Evolutionary conservation across 2,329 filamentous ascomycete species (phyloP), one percentile per base, ranked within the genome.

Genomic region (Cryphonectria nitschkei): DNA sequence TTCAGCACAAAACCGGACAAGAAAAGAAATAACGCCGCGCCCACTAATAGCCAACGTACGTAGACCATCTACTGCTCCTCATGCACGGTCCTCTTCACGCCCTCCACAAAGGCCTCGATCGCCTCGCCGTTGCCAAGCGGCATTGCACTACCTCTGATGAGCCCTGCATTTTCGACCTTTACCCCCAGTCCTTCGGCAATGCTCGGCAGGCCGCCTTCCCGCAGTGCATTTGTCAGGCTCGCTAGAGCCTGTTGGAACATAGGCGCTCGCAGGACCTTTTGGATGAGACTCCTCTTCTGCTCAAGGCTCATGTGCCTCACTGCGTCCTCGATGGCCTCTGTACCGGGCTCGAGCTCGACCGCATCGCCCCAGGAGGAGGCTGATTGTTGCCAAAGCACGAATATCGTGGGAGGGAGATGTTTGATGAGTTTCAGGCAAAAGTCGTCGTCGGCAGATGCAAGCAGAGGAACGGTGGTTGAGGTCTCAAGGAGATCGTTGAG

Each of bases 51-150:
- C 41, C 39, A 65, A 13, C 4, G 26, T 4, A 32, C 26, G 11
- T 11, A 22, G 19, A 4, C 26, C 52, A 29, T 26, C 56, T 67
- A 77, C 75, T 80, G 76, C 76, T 86, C 81, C 70, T 92, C 87
- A 81, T 93, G 87, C 0, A 94, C 92, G 7, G 89, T 90, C 82
- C 89, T 91, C 86, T 92, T 96, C 64, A 98, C 90, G 3, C 95
- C 96, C 69, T 97, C 89, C 32, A 99, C 87, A 81, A 99, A 99
- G 3, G 93, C 93, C 82, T 97, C 92, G 1, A 99, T 90, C 16
- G 95, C 95, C 76, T 96, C 92, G 7, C 92, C 93, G 67, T 95
- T 95, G 60, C 95, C 95, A 62, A 98, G 81, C 2, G 95, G 95
- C 84, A 98, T 90, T 66, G 89, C 92, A 7, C 93, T 91, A 69